Conservation (phyloP, 2,329 filamentous ascomycete species). For the Fusarium foetens region DNA sequence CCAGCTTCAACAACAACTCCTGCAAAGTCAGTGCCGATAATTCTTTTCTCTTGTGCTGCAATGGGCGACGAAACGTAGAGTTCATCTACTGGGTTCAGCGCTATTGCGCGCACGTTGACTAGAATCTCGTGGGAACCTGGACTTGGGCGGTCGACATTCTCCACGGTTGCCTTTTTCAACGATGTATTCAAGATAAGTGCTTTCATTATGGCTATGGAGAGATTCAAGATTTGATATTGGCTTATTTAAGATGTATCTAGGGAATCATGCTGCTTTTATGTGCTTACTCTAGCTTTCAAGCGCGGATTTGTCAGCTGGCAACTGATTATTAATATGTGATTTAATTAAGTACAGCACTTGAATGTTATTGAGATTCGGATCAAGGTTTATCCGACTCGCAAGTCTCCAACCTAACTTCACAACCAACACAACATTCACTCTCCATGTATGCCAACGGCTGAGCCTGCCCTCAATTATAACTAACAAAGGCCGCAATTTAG, state of each 20-base stretch:
- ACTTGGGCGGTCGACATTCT: constrained; percentile 28
- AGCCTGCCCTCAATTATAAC: background rate
- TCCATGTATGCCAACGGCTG: background rate
- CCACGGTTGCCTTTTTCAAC: background rate
- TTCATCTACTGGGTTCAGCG: constrained; percentile 45
- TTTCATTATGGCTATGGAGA: constrained; percentile 29
- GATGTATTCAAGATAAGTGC: constrained; percentile 36
- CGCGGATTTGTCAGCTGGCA: background rate
- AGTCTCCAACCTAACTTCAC: no score
- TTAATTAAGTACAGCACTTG: no score
- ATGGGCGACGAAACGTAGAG: constrained; percentile 51
- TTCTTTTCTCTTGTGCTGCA: constrained; percentile 42
- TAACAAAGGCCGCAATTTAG: no score
- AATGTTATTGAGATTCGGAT: background rate
- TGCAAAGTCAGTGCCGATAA: constrained; percentile 55
- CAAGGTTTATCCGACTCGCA: background rate
- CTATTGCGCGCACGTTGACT: constrained; percentile 40
- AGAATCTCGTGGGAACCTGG: constrained; percentile 35
- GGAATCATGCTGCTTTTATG: accelerated
- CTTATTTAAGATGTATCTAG: accelerated
- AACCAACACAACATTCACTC: background rate
- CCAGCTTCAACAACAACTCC: constrained; percentile 46
- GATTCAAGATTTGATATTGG: accelerated
- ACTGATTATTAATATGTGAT: background rate
- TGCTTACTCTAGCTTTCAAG: background rate